phyloP scores from a whole-genome alignment of 1,284 basidiomycete genomes.

The Rhodofomes roseus region DNA sequence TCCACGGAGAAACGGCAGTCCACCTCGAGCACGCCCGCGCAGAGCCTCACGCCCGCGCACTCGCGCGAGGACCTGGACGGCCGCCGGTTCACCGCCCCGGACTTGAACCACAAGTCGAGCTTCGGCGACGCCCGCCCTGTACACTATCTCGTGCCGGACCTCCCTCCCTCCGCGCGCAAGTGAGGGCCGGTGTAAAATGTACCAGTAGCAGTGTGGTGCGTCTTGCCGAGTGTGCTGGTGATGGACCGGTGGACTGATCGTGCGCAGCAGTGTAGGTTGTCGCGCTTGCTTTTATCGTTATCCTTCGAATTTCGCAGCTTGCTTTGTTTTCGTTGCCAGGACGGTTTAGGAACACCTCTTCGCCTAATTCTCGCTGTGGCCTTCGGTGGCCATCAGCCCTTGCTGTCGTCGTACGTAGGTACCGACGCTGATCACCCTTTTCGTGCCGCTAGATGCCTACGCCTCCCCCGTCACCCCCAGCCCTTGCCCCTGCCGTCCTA shows the following conservation, averaged over 20 bases:
- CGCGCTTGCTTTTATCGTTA: neutral
- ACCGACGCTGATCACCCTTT: neutral
- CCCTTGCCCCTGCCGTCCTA: neutral
- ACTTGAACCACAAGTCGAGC: constrained; percentile 32
- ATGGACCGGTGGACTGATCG: neutral
- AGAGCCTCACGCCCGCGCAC: constrained; percentile 14
- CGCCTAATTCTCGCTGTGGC: neutral
- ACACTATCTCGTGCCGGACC: constrained; percentile 33
- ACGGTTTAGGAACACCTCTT: neutral
- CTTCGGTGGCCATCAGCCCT: neutral
- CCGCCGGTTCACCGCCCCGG: constrained; percentile 17
- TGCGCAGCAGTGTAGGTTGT: neutral
- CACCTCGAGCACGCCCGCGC: constrained; percentile 10
- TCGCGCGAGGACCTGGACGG: constrained; percentile 23
- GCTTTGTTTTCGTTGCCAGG: neutral
- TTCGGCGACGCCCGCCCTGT: constrained; percentile 29
- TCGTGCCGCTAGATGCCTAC: neutral
- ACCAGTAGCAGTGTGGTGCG: constrained; percentile 2
- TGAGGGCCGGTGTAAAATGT: neutral
- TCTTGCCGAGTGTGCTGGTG: neutral
- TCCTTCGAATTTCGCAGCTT: neutral
- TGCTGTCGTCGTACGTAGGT: neutral
- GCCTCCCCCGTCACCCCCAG: neutral
- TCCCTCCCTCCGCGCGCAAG: constrained; percentile 17
- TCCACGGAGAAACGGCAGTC: neutral